Evolutionary conservation across 257 asterid genomes (phyloP), one percentile per base, ranked within the genome.

Genomic region (Nicotiana knightiana): DNA sequence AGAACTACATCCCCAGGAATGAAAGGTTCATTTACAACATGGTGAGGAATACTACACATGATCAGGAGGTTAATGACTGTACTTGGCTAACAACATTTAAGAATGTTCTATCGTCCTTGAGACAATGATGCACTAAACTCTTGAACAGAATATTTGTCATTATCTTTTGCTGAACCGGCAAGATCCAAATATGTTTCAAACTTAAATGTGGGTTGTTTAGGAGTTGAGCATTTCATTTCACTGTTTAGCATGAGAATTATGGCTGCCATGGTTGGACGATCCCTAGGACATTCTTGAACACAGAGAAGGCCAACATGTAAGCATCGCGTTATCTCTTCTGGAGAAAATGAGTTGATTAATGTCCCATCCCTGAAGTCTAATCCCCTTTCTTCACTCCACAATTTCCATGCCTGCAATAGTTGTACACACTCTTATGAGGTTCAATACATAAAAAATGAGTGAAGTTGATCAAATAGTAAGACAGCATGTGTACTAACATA

Each of bases 161-260:
- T 73, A 26, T 73, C 17, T 5, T 37, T 6, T 39, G 46, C 10
- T n/a, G 83, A 33, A 5, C 26, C 16, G 1, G 0, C 80, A 3
- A 37, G 26, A 12, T 81, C 77, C 83, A 83, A 39, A 65, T 63
- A 57, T 18, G 66, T 77, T 48, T 83, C 77, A 30, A 80, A 62
- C 9, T 79, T 81, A 43, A 83, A 83, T 65, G 76, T 78, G 2
- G 85, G 85, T 46, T 83, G 81, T 28, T 51, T 51, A 63, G 88
- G 88, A 48, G 6, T 63, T 43, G 85, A 77, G 63, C 82, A 68
- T 33, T 77, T 61, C 59, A 80, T 85, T 80, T 82, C 88, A 11
- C 85, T 80, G 76, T 82, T 80, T 3, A 87, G 37, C 46, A 79
- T 79, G 51, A 79, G 70, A 62, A 79, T 64, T 61, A 79, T 48